Conservation (phyloP, 257 asterid species). For the Nicotiana tabacum region DNA sequence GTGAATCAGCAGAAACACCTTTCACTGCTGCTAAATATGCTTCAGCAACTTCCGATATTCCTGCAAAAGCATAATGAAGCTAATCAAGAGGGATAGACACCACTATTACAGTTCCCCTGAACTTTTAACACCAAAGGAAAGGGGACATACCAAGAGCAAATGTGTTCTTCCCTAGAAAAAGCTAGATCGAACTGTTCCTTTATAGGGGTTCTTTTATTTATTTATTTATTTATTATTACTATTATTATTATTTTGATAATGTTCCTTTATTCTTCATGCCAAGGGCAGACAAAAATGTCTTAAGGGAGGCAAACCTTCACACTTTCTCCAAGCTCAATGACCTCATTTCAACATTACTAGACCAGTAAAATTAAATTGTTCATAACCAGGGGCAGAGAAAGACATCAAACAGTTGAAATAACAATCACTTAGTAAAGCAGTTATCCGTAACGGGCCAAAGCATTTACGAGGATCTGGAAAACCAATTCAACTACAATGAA, state of each 20-base stretch:
- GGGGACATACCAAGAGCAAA: background rate
- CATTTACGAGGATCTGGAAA: background rate
- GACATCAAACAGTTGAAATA: background rate
- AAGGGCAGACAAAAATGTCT: background rate
- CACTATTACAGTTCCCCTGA: background rate
- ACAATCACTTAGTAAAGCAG: background rate
- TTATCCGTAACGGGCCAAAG: background rate
- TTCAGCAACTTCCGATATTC: conserved; percentile 86
- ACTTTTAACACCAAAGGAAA: background rate
- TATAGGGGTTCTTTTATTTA: background rate
- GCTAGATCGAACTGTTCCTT: background rate
- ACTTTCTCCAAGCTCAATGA: background rate
- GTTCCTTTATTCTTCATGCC: background rate
- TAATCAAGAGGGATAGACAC: background rate
- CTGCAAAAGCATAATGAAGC: conserved; percentile 31
- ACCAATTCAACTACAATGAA: background rate
- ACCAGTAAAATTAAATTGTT: background rate
- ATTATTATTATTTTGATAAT: too few species aligned
- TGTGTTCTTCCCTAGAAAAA: background rate
- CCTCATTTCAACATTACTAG: background rate
- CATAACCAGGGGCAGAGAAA: background rate
- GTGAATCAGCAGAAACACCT: conserved; percentile 43
- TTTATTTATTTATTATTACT: too few species aligned
- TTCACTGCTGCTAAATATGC: conserved; percentile 65
- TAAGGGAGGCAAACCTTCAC: background rate